Evolutionary conservation across 306 rosid genomes (phyloP).

Genomic region (Prosopis cineraria): DNA sequence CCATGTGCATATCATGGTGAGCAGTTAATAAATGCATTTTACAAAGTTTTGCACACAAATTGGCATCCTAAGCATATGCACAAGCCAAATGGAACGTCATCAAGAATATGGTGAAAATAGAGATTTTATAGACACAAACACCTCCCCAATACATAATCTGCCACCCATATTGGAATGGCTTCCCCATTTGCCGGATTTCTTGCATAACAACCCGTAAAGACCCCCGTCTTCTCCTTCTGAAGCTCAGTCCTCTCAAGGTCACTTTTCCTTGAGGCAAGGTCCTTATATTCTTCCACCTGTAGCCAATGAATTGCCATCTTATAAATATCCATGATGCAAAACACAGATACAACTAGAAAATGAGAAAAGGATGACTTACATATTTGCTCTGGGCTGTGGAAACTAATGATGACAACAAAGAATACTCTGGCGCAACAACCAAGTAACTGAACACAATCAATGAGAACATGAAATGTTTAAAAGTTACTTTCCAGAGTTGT

Average conservation of each 20-base stretch:
- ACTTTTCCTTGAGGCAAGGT: slow-evolving; percentile 83
- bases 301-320: slow-evolving; percentile 43
- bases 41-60: background rate
- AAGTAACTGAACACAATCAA: slow-evolving; percentile 66
- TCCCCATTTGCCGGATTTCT: slow-evolving; percentile 88
- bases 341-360: slow-evolving; percentile 36
- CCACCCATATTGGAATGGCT: slow-evolving; percentile 93
- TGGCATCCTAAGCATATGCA: slow-evolving; percentile 23
- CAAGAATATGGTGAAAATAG: slow-evolving; percentile 11
- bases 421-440: slow-evolving; percentile 93
- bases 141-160: slow-evolving; percentile 98
- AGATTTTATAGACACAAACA: slow-evolving; percentile 43
- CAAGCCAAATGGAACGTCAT: slow-evolving; percentile 9
- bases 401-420: slow-evolving; percentile 62
- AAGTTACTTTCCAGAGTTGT: slow-evolving; percentile 24
- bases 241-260: slow-evolving; percentile 99
- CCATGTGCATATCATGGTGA: slow-evolving; percentile 28
- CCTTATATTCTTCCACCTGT: slow-evolving; percentile 87
- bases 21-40: slow-evolving; percentile 29
- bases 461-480: slow-evolving; percentile 24
- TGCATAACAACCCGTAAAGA: slow-evolving; percentile 88
- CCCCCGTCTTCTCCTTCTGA: slow-evolving; percentile 95
- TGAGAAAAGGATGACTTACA: slow-evolving; percentile 51
- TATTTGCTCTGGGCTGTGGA: slow-evolving; percentile 59
- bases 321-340: slow-evolving; percentile 40